Evolutionary conservation across 148 eudicot species (phyloP).

Genomic region (Rheum nobile): DNA sequence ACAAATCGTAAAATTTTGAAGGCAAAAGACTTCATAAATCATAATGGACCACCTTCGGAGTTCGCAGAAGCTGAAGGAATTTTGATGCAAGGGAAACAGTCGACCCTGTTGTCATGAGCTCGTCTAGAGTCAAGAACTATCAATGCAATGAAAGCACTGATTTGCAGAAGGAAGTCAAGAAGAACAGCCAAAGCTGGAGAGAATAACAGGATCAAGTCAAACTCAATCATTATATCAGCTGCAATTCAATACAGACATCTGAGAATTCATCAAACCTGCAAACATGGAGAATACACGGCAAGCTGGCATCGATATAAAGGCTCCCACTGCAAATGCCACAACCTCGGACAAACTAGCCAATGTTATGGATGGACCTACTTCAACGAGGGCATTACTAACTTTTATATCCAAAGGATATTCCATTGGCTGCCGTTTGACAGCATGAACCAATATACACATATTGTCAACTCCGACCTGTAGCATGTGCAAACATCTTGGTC

Average conservation of each 20-base stretch:
- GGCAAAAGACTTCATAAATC: neutral
- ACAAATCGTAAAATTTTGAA: neutral
- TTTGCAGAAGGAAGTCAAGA: slow-evolving; percentile 54
- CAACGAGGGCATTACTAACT: slow-evolving; percentile 48
- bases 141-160: slow-evolving; percentile 55
- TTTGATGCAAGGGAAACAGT: slow-evolving; percentile 54
- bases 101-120: slow-evolving; percentile 48
- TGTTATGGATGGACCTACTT: slow-evolving; percentile 65
- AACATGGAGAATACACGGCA: slow-evolving; percentile 66
- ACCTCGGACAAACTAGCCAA: slow-evolving; percentile 59
- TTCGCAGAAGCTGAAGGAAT: slow-evolving; percentile 19
- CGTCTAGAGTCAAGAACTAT: slow-evolving; percentile 49
- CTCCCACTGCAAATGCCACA: slow-evolving; percentile 58
- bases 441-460: slow-evolving; percentile 65
- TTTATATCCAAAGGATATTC: slow-evolving; percentile 40
- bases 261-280: slow-evolving; percentile 36
- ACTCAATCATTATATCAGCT: neutral
- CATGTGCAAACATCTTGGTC: neutral
- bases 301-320: slow-evolving; percentile 64
- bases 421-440: slow-evolving; percentile 43
- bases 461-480: slow-evolving; percentile 62
- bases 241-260: neutral
- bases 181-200: slow-evolving; percentile 53
- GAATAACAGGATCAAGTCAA: slow-evolving; percentile 8
- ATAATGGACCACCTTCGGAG: slow-evolving; percentile 20